A percentile compares a stretch with the other conserved stretches of the same genome.
These are phyloP conservation scores for Parathielavia appendiculata DNA, from an alignment of 495 filamentous ascomycete genomes.

Conservation along the genomic window DNA sequence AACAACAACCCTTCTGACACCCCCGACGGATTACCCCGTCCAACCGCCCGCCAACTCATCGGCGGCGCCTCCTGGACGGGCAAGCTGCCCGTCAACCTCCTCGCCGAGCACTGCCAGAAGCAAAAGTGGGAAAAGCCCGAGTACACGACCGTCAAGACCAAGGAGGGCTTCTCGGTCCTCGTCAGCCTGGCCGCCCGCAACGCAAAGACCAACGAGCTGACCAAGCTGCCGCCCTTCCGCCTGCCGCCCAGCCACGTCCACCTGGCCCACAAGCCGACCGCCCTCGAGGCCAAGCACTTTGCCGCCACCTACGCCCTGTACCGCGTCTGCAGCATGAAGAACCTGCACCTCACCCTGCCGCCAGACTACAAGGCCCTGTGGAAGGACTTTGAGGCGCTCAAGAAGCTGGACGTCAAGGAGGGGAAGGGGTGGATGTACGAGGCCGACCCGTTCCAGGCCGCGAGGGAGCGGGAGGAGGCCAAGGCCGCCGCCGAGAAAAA, in stretches of 20 bases:
- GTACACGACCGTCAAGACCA: slow-evolving; percentile 57
- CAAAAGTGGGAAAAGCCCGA: slow-evolving; percentile 93
- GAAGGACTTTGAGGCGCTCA: slow-evolving; percentile 80
- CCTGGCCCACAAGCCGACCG: slow-evolving; percentile 61
- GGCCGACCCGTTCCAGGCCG: slow-evolving; percentile 82
- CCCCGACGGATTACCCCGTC: slow-evolving; percentile 58
- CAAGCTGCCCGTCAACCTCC: slow-evolving; percentile 86
- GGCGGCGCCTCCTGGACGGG: slow-evolving; percentile 96
- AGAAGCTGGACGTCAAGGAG: slow-evolving; percentile 66
- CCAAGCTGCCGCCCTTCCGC: slow-evolving; percentile 70
- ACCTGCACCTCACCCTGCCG: slow-evolving; percentile 89
- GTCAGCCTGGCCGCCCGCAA: slow-evolving; percentile 76
- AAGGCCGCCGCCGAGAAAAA: slow-evolving; percentile 68
- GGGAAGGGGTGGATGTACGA: slow-evolving; percentile 90
- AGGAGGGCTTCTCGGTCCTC: slow-evolving; percentile 66
- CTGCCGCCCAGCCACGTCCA: slow-evolving; percentile 69
- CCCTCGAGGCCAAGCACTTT: slow-evolving; percentile 87
- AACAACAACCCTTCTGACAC: slow-evolving; percentile 25
- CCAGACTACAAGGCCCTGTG: slow-evolving; percentile 81
- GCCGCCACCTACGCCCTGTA: slow-evolving; percentile 87
- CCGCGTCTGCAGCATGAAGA: slow-evolving; percentile 88
- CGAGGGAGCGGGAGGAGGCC: slow-evolving; percentile 71
- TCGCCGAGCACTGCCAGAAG: slow-evolving; percentile 91
- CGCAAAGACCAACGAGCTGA: slow-evolving; percentile 73
- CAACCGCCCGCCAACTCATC: slow-evolving; percentile 80